Evolutionary conservation across 78 protist species (phyloP).

Genomic region (Cavenderia fasciculata): DNA sequence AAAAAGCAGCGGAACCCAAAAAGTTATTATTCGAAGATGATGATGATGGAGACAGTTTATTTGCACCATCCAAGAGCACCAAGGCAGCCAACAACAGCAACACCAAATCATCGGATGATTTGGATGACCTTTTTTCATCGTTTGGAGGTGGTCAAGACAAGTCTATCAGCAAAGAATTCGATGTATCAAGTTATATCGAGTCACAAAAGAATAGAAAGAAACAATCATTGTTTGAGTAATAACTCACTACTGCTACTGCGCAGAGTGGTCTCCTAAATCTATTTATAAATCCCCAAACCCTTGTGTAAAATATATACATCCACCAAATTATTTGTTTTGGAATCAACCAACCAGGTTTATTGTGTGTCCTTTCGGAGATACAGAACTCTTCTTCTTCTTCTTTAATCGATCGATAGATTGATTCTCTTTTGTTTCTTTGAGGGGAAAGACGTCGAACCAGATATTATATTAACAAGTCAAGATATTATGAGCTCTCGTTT

Average conservation of each 20-base stretch:
- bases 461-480: no score
- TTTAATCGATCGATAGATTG: no score
- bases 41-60: constrained; percentile 12
- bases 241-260: background rate
- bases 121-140: constrained; percentile 36
- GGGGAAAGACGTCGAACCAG: no score
- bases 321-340: no score
- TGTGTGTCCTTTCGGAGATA: no score
- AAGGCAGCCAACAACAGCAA: background rate
- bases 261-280: no score
- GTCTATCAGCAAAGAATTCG: constrained; percentile 30
- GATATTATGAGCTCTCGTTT: no score
- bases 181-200: constrained; percentile 23
- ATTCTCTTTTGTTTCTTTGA: no score
- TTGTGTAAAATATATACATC: no score
- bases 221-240: constrained; percentile 38
- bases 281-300: no score
- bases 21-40: background rate
- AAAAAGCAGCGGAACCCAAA: background rate
- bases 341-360: no score
- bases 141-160: background rate
- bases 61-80: background rate
- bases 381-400: no score
- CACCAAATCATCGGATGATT: background rate
- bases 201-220: constrained; percentile 31